A percentile compares a stretch with the other conserved stretches of the same genome.
These are phyloP conservation scores for Paraglomus occultum DNA, from an alignment of 192 early-diverging fungal genomes.

Conservation along the genomic window DNA sequence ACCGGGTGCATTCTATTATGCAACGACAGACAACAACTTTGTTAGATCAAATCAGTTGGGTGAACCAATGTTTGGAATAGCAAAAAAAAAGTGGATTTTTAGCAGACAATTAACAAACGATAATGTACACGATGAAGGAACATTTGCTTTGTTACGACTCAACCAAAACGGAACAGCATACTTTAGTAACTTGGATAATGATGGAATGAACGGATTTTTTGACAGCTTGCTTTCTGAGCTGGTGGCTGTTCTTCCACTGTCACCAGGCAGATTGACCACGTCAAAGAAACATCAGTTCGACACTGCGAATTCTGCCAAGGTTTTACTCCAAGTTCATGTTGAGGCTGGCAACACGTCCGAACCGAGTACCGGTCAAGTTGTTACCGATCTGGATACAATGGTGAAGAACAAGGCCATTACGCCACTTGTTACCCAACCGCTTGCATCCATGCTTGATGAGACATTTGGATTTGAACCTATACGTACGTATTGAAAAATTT, in stretches of 20 bases:
- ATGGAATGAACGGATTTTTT: too few relatives aligned
- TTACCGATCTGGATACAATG: constrained; percentile 1
- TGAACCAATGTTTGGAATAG: constrained; percentile 16
- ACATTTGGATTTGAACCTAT: background rate
- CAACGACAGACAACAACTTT: constrained; percentile 14
- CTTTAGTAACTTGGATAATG: background rate
- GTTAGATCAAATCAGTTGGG: background rate
- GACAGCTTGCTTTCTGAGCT: background rate
- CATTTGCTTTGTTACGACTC: background rate
- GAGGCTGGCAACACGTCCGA: background rate
- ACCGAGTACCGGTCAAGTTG: background rate
- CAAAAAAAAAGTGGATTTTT: background rate
- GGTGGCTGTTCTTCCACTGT: background rate
- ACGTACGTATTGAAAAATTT: constrained; percentile 8
- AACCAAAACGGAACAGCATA: background rate
- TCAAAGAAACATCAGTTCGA: constrained; percentile 6
- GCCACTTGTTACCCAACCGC: background rate
- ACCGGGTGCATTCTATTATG: constrained; percentile 2
- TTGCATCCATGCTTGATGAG: background rate
- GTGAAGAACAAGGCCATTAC: constrained; percentile 1
- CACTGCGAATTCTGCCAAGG: too few relatives aligned
- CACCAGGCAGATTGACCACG: background rate
- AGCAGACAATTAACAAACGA: too few relatives aligned
- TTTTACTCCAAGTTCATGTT: background rate
- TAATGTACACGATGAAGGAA: background rate